These are phyloP conservation scores for Leonotis leonurus DNA, from an alignment of 257 asterid species.

Conservation along the genomic window DNA sequence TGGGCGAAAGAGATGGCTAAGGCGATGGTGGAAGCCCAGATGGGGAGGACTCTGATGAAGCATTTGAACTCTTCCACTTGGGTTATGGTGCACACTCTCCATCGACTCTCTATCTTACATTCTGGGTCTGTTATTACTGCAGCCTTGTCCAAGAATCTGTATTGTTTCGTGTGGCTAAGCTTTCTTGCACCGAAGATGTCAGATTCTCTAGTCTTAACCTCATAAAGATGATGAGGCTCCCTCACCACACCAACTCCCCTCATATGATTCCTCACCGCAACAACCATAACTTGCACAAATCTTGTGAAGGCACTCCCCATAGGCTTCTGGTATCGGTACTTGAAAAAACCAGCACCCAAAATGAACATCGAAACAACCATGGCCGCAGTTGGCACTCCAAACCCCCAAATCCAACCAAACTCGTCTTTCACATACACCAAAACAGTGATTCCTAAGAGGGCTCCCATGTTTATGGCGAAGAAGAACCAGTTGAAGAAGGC, in stretches of 20 bases:
- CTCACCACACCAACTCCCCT: slow-evolving; percentile 31
- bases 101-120: slow-evolving; percentile 25
- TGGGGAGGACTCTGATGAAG: slow-evolving; percentile 48
- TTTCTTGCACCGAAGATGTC: slow-evolving; percentile 60
- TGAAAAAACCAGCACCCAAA: slow-evolving; percentile 36
- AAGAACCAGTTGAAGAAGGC: slow-evolving; percentile 83
- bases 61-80: slow-evolving; percentile 73
- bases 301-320: slow-evolving; percentile 79
- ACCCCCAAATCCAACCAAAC: slow-evolving; percentile 75
- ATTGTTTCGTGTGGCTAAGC: slow-evolving; percentile 49
- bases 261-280: slow-evolving; percentile 41
- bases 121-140: slow-evolving; percentile 37
- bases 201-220: slow-evolving; percentile 46
- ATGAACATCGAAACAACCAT: slow-evolving; percentile 42
- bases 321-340: slow-evolving; percentile 69
- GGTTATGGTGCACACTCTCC: slow-evolving; percentile 62
- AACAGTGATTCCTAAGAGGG: slow-evolving; percentile 60
- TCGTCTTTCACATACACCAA: slow-evolving; percentile 51
- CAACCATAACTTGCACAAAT: slow-evolving; percentile 56
- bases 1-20: slow-evolving; percentile 70
- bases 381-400: slow-evolving; percentile 44
- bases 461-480: slow-evolving; percentile 83
- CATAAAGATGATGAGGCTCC: slow-evolving; percentile 34
- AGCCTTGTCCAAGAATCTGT: slow-evolving; percentile 69
- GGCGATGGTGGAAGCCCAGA: slow-evolving; percentile 72